phyloP scores from a whole-genome alignment of 441 rosid genomes.

The Arabidopsis hybrid region DNA sequence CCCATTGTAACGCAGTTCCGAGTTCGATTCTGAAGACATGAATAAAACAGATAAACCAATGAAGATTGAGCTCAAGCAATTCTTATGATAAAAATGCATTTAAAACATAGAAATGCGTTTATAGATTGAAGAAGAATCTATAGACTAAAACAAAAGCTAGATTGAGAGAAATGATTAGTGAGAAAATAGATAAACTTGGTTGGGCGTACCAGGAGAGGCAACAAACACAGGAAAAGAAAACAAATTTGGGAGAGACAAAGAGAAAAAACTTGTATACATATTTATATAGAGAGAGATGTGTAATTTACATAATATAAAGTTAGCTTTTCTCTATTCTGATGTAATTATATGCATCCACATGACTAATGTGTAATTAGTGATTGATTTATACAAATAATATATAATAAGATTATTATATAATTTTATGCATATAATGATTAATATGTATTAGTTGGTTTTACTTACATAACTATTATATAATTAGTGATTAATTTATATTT shows the following conservation, averaged over 20 bases:
- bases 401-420: background rate
- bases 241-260: background rate
- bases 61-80: background rate
- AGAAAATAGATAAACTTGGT: constrained; percentile 2
- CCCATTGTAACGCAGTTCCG: constrained; percentile 51
- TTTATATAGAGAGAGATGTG: background rate
- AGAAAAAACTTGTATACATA: background rate
- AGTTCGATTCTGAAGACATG: constrained; percentile 5
- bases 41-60: constrained; percentile 5
- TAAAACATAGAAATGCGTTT: background rate
- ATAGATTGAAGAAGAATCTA: constrained; percentile 8
- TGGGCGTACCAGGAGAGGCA: background rate
- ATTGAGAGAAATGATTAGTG: constrained; percentile 34
- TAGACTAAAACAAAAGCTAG: constrained; percentile 11
- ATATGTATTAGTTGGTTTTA: background rate
- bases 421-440: background rate
- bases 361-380: background rate
- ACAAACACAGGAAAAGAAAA: constrained; percentile 29
- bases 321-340: background rate
- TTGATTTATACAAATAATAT: no score
- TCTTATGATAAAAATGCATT: background rate
- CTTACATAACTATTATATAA: background rate
- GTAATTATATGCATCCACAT: background rate
- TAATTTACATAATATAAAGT: background rate
- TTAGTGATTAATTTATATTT: background rate